phyloP scores from a whole-genome alignment of 192 early-diverging fungal genomes.

The Oehlia diaphana region DNA sequence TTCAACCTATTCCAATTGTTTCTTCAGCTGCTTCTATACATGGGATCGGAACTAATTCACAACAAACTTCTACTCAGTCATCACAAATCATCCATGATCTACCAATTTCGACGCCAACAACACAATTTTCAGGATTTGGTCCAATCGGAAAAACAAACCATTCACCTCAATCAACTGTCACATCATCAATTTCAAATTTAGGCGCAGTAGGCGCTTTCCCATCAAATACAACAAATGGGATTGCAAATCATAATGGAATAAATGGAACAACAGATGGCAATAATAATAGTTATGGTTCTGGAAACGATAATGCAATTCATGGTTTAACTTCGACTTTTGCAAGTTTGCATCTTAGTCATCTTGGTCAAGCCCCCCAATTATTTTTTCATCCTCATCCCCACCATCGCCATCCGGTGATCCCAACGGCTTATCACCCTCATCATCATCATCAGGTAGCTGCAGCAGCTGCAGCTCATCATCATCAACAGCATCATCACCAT shows the following conservation, averaged over 20 bases:
- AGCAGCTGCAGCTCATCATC: constrained; percentile 36
- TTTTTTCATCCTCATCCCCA: constrained; percentile 18
- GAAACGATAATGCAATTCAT: constrained; percentile 10
- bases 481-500: constrained; percentile 25
- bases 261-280: constrained; percentile 1
- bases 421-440: constrained; percentile 4
- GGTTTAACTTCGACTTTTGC: constrained; percentile 20
- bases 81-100: constrained; percentile 11
- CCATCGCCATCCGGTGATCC: constrained; percentile 24
- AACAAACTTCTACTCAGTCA: not conserved
- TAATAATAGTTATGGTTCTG: not conserved
- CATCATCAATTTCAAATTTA: constrained; percentile 15
- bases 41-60: not conserved
- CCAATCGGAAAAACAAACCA: constrained; percentile 28
- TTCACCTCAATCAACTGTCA: not conserved
- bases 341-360: constrained; percentile 25
- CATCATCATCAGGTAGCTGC: constrained; percentile 18
- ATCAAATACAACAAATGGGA: constrained; percentile 17
- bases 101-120: not conserved
- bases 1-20: constrained; percentile 14
- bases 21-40: not conserved
- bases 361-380: constrained; percentile 20
- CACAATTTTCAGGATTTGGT: constrained; percentile 25
- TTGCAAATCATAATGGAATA: not conserved
- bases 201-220: not conserved